phyloP scores from a whole-genome alignment of 1,284 basidiomycete genomes.

The Pisolithus thermaeus region DNA sequence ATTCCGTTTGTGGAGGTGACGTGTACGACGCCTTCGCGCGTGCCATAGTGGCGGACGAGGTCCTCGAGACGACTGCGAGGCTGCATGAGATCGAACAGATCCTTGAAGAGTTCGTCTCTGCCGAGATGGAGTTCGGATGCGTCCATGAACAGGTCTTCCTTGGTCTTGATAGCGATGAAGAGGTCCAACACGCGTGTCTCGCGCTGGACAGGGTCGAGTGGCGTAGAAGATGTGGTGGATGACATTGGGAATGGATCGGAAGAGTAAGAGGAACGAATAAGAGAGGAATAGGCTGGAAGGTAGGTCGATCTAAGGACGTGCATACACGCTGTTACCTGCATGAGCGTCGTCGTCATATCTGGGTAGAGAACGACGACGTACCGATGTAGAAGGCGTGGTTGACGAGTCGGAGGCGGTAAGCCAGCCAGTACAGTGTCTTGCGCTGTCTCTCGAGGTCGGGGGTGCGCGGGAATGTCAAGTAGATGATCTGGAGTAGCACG shows the following conservation, averaged over 20 bases:
- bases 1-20: slow-evolving; percentile 10
- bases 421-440: slow-evolving; percentile 64
- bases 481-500: slow-evolving; percentile 57
- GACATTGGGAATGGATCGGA: slow-evolving; percentile 68
- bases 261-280: slow-evolving; percentile 60
- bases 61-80: slow-evolving; percentile 69
- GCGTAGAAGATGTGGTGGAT: slow-evolving; percentile 21
- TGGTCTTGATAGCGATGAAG: slow-evolving; percentile 72
- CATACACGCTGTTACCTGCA: slow-evolving; percentile 56
- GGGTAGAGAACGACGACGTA: slow-evolving; percentile 24
- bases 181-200: slow-evolving; percentile 70
- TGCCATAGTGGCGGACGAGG: slow-evolving; percentile 55
- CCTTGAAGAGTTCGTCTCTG: slow-evolving; percentile 64
- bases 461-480: slow-evolving; percentile 48
- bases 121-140: slow-evolving; percentile 67
- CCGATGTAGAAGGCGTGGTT: slow-evolving; percentile 61
- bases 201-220: slow-evolving; percentile 39
- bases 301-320: slow-evolving; percentile 71
- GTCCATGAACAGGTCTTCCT: slow-evolving; percentile 68
- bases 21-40: slow-evolving; percentile 45
- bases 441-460: slow-evolving; percentile 47
- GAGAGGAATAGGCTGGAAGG: slow-evolving; percentile 55
- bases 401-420: slow-evolving; percentile 56
- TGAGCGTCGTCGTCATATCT: no score
- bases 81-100: slow-evolving; percentile 70